These are phyloP conservation scores for Dichomitus squalens DNA, from an alignment of 1,284 basidiomycete species.

Conservation along the genomic window DNA sequence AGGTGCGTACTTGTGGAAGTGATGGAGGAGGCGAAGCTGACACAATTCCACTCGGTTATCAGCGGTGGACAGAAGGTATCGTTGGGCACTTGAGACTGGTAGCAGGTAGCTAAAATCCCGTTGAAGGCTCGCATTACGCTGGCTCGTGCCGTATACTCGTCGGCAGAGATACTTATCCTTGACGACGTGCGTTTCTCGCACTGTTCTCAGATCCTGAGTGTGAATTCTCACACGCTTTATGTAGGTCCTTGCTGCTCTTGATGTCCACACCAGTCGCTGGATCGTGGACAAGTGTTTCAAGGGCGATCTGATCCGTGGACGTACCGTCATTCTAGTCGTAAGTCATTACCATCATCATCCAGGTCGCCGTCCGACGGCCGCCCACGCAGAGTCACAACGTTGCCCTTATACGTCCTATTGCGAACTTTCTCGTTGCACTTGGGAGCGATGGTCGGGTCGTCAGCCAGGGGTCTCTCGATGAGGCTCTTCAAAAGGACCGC, in stretches of 20 bases:
- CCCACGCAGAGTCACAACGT: conserved; percentile 38
- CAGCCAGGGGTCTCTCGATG: conserved; percentile 47
- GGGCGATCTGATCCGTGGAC: conserved; percentile 66
- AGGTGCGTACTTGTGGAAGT: too few species aligned
- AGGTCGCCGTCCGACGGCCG: too few species aligned
- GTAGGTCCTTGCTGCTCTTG: conserved; percentile 52
- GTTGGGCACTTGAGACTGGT: too few species aligned
- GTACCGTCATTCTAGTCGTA: conserved; percentile 79
- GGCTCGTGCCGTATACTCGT: conserved; percentile 72
- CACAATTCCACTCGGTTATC: too few species aligned
- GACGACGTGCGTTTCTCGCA: conserved; percentile 71
- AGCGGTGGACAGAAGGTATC: conserved; percentile 78
- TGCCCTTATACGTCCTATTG: conserved; percentile 61
- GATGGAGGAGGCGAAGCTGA: too few species aligned
- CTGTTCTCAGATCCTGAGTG: too few species aligned
- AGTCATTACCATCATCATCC: conserved; percentile 24
- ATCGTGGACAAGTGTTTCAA: conserved; percentile 75
- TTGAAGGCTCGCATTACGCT: conserved; percentile 75
- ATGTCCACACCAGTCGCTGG: conserved; percentile 71
- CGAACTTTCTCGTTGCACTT: conserved; percentile 66
- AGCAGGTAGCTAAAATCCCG: too few species aligned
- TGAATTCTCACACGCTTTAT: too few species aligned
- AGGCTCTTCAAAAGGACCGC: conserved; percentile 44
- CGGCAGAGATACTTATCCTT: conserved; percentile 62
- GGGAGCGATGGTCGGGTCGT: conserved; percentile 51